A percentile compares a stretch with the other conserved stretches of the same genome.
These are phyloP conservation scores for Dothidotthia symphoricarpi DNA, from an alignment of 2,329 filamentous ascomycete genomes.

Conservation along the genomic window DNA sequence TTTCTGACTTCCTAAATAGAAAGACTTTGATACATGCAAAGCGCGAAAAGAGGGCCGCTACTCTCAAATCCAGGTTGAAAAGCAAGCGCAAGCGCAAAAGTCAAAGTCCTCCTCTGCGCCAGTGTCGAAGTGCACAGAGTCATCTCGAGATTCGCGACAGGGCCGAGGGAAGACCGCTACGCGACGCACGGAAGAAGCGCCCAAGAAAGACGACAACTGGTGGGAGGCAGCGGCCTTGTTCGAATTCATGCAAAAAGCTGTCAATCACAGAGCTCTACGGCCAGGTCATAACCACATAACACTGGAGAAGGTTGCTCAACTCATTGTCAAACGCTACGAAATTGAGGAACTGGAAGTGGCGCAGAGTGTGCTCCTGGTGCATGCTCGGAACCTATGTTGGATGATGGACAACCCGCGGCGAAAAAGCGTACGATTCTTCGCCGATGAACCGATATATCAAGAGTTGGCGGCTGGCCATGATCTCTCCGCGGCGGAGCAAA, in stretches of 20 bases:
- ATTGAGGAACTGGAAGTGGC: constrained; percentile 37
- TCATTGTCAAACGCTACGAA: constrained; percentile 39
- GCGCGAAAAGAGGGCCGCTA: constrained; percentile 32
- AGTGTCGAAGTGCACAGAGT: constrained; percentile 1
- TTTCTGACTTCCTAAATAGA: constrained; percentile 17
- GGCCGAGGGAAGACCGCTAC: constrained; percentile 7
- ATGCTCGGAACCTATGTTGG: constrained; percentile 39
- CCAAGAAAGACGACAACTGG: constrained; percentile 43
- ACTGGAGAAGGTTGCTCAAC: constrained; percentile 32
- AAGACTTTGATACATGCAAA: constrained; percentile 33
- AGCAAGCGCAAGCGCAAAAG: constrained; percentile 7
- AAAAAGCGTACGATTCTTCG: constrained; percentile 29
- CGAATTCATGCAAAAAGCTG: constrained; percentile 42
- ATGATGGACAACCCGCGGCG: constrained; percentile 41
- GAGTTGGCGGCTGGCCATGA: constrained; percentile 28
- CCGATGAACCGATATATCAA: constrained; percentile 34
- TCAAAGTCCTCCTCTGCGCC: constrained; percentile 12
- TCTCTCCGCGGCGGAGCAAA: constrained; percentile 32
- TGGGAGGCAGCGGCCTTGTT: constrained; percentile 41
- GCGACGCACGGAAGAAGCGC: constrained; percentile 14
- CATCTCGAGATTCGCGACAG: constrained; percentile 5
- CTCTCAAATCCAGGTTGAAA: constrained; percentile 14
- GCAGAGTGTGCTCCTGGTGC: constrained; percentile 35
- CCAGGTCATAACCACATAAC: constrained; percentile 34
- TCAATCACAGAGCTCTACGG: constrained; percentile 33